Evolutionary conservation across 257 asterid species (phyloP).

Genomic region (Solanum chmielewskii): DNA sequence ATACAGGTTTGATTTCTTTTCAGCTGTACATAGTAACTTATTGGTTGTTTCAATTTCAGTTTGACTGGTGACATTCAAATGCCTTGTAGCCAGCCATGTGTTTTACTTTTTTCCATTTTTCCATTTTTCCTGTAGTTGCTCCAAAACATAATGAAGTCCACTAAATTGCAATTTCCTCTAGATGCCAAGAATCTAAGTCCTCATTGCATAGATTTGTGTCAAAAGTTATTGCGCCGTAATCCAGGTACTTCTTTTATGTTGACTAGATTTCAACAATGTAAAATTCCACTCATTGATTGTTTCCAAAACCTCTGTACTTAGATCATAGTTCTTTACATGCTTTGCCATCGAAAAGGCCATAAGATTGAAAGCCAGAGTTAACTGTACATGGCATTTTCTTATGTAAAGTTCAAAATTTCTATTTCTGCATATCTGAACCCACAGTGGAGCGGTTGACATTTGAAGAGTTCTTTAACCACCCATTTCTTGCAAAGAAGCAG

Average conservation of each 20-base stretch:
- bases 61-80: neutral
- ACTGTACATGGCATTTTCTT: neutral
- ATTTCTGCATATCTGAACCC: neutral
- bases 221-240: slow-evolving; percentile 55
- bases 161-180: slow-evolving; percentile 64
- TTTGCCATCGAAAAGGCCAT: neutral
- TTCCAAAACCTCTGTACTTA: neutral
- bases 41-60: neutral
- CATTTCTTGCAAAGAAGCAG: slow-evolving; percentile 54
- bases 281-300: neutral
- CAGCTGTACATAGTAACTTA: neutral
- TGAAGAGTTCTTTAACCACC: slow-evolving; percentile 87
- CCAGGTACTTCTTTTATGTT: slow-evolving; percentile 43
- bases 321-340: neutral
- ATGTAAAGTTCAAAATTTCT: neutral
- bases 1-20: slow-evolving; percentile 38
- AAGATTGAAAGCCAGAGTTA: neutral
- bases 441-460: slow-evolving; percentile 86
- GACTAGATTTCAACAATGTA: neutral
- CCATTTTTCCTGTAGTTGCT: slow-evolving; percentile 46
- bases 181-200: slow-evolving; percentile 50
- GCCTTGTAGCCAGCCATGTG: neutral
- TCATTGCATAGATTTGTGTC: slow-evolving; percentile 68
- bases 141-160: slow-evolving; percentile 72
- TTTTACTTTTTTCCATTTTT: neutral